Conservation (phyloP, 345 rosid genomes). For the Camelina hispida region DNA sequence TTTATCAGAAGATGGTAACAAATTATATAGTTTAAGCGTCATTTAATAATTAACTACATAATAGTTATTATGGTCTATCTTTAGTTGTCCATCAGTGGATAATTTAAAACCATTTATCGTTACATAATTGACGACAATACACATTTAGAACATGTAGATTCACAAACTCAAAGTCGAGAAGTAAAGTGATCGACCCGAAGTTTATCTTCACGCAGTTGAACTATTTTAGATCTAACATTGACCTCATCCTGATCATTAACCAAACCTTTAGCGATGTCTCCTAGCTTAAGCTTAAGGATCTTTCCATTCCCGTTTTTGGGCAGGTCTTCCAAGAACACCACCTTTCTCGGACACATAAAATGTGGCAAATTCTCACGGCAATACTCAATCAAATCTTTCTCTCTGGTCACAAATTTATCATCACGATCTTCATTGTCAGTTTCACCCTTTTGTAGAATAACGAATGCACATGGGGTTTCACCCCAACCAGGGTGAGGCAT, state of each 20-base stretch:
- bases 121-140: background rate
- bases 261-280: slow-evolving; percentile 49
- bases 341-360: slow-evolving; percentile 65
- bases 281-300: slow-evolving; percentile 51
- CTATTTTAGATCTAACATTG: background rate
- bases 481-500: slow-evolving; percentile 65
- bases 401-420: slow-evolving; percentile 23
- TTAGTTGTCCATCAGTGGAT: background rate
- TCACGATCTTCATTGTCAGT: slow-evolving; percentile 35
- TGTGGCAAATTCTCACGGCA: slow-evolving; percentile 54
- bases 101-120: background rate
- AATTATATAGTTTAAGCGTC: too few species aligned
- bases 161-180: slow-evolving; percentile 9
- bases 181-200: background rate
- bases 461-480: slow-evolving; percentile 64
- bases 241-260: background rate
- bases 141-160: background rate
- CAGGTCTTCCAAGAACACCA: slow-evolving; percentile 48
- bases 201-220: background rate
- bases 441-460: slow-evolving; percentile 38
- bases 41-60: too few species aligned
- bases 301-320: slow-evolving; percentile 66
- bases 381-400: slow-evolving; percentile 47
- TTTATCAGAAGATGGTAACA: too few species aligned
- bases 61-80: background rate